phyloP scores from a whole-genome alignment of 441 rosid genomes.

The Bruguiera hainesii region DNA sequence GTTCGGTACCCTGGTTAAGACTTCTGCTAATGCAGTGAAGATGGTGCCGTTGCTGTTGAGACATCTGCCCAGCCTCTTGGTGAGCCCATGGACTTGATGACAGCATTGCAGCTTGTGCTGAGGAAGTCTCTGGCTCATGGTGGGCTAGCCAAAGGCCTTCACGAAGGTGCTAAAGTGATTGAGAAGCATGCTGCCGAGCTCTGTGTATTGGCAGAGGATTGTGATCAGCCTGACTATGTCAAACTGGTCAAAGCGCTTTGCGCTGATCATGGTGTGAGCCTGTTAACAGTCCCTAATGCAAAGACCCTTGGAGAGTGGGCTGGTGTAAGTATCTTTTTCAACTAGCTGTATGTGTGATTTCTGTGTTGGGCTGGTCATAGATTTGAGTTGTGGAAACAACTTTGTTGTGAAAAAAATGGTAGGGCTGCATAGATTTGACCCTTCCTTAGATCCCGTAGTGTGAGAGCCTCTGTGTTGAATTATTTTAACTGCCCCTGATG shows the following conservation, averaged over 20 bases:
- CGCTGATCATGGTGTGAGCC: constrained; percentile 59
- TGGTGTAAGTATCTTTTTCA: constrained; percentile 56
- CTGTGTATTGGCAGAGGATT: constrained; percentile 84
- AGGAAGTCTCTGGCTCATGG: constrained; percentile 78
- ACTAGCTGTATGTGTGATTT: neutral
- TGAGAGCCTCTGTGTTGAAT: neutral
- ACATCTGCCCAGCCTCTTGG: constrained; percentile 41
- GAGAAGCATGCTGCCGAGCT: constrained; percentile 83
- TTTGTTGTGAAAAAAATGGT: too few relatives aligned
- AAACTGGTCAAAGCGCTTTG: constrained; percentile 92
- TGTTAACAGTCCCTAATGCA: constrained; percentile 74
- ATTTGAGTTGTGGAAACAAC: too few relatives aligned
- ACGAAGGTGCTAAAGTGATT: constrained; percentile 76
- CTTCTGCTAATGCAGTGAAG: constrained; percentile 48
- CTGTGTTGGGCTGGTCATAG: too few relatives aligned
- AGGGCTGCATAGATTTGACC: too few relatives aligned
- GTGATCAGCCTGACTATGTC: constrained; percentile 83
- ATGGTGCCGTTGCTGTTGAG: constrained; percentile 37
- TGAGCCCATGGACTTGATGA: constrained; percentile 79
- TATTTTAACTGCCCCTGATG: neutral
- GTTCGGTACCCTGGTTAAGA: constrained; percentile 16
- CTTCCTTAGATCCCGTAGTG: too few relatives aligned
- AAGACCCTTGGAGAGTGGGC: constrained; percentile 98
- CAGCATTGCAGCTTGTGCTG: constrained; percentile 72
- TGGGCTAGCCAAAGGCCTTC: constrained; percentile 83